Conservation (phyloP, 768 basidiomycete species). For the Lactarius psammicola region DNA sequence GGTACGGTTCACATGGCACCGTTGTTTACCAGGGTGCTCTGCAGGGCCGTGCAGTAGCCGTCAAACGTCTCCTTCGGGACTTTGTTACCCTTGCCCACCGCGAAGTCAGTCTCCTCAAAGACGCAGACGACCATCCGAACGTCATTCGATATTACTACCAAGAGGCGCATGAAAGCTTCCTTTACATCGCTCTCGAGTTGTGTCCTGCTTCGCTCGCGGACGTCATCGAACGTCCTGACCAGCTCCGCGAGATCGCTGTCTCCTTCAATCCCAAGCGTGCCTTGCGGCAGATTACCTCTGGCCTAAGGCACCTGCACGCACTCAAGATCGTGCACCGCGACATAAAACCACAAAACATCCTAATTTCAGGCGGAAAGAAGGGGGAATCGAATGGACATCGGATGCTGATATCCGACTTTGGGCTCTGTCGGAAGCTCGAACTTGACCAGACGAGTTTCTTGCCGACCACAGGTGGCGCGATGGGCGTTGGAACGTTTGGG, state of each 20-base stretch:
- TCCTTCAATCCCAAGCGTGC: slow-evolving; percentile 87
- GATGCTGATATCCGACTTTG: slow-evolving; percentile 97
- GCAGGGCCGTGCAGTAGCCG: slow-evolving; percentile 98
- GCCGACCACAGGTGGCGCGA: slow-evolving; percentile 85
- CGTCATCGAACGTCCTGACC: slow-evolving; percentile 75
- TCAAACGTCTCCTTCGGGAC: slow-evolving; percentile 92
- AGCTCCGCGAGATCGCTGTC: slow-evolving; percentile 72
- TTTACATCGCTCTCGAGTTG: slow-evolving; percentile 96
- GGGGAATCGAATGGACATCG: slow-evolving; percentile 53
- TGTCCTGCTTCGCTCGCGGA: slow-evolving; percentile 90
- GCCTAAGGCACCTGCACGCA: slow-evolving; percentile 85
- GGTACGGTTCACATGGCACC: slow-evolving; percentile 95
- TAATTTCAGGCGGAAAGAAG: slow-evolving; percentile 71
- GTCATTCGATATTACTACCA: slow-evolving; percentile 99
- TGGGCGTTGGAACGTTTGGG: slow-evolving; percentile 91
- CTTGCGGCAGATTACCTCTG: slow-evolving; percentile 80
- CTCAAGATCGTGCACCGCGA: slow-evolving; percentile 97
- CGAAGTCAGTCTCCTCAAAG: slow-evolving; percentile 92
- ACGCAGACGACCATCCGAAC: slow-evolving; percentile 97
- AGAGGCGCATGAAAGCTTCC: slow-evolving; percentile 88
- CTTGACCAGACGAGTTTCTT: slow-evolving; percentile 95
- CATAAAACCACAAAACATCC: slow-evolving; percentile 98
- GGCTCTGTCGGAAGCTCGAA: slow-evolving; percentile 92
- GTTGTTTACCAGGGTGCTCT: slow-evolving; percentile 92
- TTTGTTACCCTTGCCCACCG: slow-evolving; percentile 93